These are phyloP conservation scores for Diversispora epigaea DNA, from an alignment of 192 early-diverging fungal species.

Conservation along the genomic window DNA sequence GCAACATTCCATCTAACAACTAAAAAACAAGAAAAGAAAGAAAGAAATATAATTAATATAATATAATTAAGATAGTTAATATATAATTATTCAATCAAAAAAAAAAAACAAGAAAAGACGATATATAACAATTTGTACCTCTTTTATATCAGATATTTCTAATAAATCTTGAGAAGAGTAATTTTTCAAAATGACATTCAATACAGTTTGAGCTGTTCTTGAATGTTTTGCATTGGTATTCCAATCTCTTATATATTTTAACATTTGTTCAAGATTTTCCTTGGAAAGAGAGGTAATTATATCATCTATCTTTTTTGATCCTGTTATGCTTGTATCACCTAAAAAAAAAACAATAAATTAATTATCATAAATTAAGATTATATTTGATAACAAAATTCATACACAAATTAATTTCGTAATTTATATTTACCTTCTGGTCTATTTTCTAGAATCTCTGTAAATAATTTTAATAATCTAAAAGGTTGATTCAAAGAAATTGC, in stretches of 20 bases:
- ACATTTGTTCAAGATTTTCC: slow-evolving; percentile 75
- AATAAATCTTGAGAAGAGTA: slow-evolving; percentile 68
- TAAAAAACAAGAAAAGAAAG: no score
- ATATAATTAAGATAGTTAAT: no score
- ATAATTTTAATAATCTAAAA: slow-evolving; percentile 73
- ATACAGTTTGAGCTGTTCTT: slow-evolving; percentile 74
- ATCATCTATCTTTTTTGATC: slow-evolving; percentile 64
- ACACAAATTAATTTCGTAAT: neutral
- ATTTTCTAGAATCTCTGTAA: slow-evolving; percentile 59
- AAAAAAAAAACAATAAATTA: neutral
- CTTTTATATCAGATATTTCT: slow-evolving; percentile 78
- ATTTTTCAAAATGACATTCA: slow-evolving; percentile 72
- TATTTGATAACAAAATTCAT: no score
- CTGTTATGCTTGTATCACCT: slow-evolving; percentile 58
- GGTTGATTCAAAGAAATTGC: slow-evolving; percentile 91
- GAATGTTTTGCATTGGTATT: slow-evolving; percentile 89
- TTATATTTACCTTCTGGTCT: slow-evolving; percentile 38
- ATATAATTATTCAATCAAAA: slow-evolving; percentile 18
- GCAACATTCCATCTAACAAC: slow-evolving; percentile 75
- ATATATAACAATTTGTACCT: slow-evolving; percentile 39
- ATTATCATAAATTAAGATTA: no score
- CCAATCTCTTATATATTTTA: slow-evolving; percentile 89
- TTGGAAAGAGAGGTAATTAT: slow-evolving; percentile 62
- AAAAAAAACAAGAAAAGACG: neutral
- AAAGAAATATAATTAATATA: slow-evolving; percentile 5